Conservation (phyloP, 2,329 filamentous ascomycete species). For the Diaporthe eres region DNA sequence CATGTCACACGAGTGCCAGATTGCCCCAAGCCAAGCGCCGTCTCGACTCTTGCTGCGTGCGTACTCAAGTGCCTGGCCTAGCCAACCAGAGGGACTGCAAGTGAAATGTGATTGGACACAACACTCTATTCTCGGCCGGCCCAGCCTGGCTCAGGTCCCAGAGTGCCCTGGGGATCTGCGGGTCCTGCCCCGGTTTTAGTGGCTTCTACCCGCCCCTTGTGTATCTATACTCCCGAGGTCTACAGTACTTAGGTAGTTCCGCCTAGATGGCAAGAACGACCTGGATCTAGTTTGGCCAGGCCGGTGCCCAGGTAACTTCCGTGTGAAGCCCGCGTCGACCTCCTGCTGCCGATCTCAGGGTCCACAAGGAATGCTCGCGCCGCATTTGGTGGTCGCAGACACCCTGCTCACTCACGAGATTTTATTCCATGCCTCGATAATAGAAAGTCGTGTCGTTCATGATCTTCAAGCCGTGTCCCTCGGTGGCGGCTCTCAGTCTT, state of each 20-base stretch:
- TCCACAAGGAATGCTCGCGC: background rate
- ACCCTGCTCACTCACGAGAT: background rate
- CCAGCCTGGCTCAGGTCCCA: constrained; percentile 12
- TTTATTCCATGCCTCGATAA: no score
- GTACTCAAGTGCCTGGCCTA: constrained; percentile 6
- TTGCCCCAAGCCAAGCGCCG: constrained; percentile 32
- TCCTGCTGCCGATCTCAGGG: background rate
- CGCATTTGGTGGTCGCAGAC: background rate
- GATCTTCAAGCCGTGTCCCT: background rate
- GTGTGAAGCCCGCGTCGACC: background rate
- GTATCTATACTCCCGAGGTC: background rate
- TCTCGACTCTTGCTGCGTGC: constrained; percentile 13
- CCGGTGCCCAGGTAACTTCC: background rate
- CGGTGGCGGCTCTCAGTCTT: background rate
- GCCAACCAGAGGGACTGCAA: background rate
- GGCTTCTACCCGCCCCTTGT: background rate
- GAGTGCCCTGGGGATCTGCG: background rate
- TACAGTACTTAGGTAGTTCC: background rate
- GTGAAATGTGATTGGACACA: constrained; percentile 9
- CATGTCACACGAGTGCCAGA: constrained; percentile 33
- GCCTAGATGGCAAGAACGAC: background rate
- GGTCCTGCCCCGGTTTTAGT: constrained; percentile 10
- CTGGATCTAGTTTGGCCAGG: background rate
- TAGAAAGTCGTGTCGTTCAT: background rate
- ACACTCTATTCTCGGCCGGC: background rate